phyloP scores from a whole-genome alignment of 2,329 filamentous ascomycete species.

The Ascochyta clinopodiicola region DNA sequence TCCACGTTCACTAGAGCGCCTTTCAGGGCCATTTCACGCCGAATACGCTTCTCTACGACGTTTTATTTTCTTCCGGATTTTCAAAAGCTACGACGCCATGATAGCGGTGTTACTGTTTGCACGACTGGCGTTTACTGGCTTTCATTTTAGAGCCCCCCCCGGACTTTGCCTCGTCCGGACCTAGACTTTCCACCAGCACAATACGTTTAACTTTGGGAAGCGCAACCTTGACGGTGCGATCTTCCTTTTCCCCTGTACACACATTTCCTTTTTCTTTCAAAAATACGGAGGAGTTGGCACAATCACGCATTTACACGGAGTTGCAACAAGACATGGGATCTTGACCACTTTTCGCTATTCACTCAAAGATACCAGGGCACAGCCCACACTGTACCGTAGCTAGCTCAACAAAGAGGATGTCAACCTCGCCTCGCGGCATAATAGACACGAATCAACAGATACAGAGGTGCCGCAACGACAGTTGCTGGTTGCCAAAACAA shows the following conservation, averaged over 20 bases:
- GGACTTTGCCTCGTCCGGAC: slow-evolving; percentile 23
- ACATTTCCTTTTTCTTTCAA: slow-evolving; percentile 19
- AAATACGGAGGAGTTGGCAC: slow-evolving; percentile 11
- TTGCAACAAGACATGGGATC: slow-evolving; percentile 22
- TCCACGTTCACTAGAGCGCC: slow-evolving; percentile 44
- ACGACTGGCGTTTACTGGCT: slow-evolving; percentile 38
- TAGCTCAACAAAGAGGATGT: slow-evolving; percentile 27
- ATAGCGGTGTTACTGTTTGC: slow-evolving; percentile 35
- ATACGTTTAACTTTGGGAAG: slow-evolving; percentile 39
- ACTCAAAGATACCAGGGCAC: slow-evolving; percentile 49
- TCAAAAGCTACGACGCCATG: slow-evolving; percentile 50
- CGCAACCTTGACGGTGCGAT: slow-evolving; percentile 43
- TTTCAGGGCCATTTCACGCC: slow-evolving; percentile 19
- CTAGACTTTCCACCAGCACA: slow-evolving; percentile 36
- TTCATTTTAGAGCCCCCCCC: slow-evolving; percentile 38
- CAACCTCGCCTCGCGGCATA: slow-evolving; percentile 22
- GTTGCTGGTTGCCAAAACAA: slow-evolving; percentile 22
- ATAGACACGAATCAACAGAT: slow-evolving; percentile 25
- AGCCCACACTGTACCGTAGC: slow-evolving; percentile 46
- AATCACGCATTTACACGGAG: slow-evolving; percentile 32
- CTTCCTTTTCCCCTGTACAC: slow-evolving; percentile 25
- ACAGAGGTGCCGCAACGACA: slow-evolving; percentile 20
- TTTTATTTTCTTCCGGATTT: slow-evolving; percentile 35
- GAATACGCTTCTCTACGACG: slow-evolving; percentile 42
- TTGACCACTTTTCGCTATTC: slow-evolving; percentile 32